Conservation (phyloP, 2,329 filamentous ascomycete species). For the Phoma sp. region DNA sequence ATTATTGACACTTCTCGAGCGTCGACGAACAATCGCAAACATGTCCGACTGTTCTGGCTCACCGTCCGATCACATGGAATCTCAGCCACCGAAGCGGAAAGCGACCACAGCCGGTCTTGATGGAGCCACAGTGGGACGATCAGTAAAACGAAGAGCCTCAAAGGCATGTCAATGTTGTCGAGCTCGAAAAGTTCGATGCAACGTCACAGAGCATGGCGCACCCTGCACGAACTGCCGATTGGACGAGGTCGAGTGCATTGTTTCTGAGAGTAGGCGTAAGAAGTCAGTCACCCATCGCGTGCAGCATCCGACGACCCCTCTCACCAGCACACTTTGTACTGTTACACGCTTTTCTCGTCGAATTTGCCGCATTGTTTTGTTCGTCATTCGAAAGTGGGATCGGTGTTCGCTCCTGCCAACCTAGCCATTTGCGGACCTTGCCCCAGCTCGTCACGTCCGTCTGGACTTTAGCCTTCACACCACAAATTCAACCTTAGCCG, state of each 20-base stretch:
- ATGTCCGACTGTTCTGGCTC: constrained; percentile 49
- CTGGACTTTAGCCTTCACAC: constrained; percentile 7
- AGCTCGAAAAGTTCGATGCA: constrained; percentile 88
- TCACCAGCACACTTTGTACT: constrained; percentile 4
- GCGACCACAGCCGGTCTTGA: constrained; percentile 62
- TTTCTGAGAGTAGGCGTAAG: constrained; percentile 77
- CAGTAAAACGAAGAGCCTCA: constrained; percentile 83
- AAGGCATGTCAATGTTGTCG: constrained; percentile 90
- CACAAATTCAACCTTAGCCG: constrained; percentile 15
- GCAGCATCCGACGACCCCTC: constrained; percentile 32
- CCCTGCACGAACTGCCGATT: constrained; percentile 87
- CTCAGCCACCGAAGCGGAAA: constrained; percentile 61
- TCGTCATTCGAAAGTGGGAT: constrained; percentile 30
- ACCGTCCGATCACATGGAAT: constrained; percentile 40
- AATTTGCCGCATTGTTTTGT: constrained; percentile 19
- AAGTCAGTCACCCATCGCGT: constrained; percentile 65
- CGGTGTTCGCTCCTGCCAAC: constrained; percentile 19
- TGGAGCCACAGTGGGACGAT: constrained; percentile 55
- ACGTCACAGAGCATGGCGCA: constrained; percentile 84
- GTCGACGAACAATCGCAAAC: constrained; percentile 24
- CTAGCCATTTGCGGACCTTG: constrained; percentile 27
- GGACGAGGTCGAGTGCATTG: constrained; percentile 76
- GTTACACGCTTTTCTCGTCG: background rate
- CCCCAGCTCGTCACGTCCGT: constrained; percentile 25
- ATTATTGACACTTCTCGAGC: constrained; percentile 20